Conservation (phyloP, 2,329 filamentous ascomycete genomes). For the Pseudogymnoascus sp. region DNA sequence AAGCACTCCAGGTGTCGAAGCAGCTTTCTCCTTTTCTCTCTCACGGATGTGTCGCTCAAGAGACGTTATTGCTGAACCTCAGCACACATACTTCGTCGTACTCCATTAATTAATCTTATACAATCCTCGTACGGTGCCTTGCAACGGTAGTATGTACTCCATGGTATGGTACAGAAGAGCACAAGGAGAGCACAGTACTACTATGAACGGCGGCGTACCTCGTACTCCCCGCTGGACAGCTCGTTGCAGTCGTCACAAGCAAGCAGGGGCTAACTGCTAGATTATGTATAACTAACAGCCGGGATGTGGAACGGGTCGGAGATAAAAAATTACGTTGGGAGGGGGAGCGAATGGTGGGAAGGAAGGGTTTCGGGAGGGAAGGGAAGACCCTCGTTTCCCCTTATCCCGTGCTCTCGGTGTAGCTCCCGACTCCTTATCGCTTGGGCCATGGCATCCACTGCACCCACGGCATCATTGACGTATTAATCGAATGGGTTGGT, state of each 20-base stretch:
- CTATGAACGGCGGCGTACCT: background rate
- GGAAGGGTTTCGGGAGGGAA: no score
- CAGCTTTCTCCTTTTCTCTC: background rate
- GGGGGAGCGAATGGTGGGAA: no score
- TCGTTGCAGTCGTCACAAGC: background rate
- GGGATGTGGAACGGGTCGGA: background rate
- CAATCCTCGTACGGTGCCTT: background rate
- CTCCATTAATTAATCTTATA: no score
- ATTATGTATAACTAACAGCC: background rate
- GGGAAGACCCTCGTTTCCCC: background rate
- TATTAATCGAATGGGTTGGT: background rate
- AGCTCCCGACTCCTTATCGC: background rate
- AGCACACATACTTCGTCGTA: background rate
- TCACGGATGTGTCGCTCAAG: background rate
- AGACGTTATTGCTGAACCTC: background rate
- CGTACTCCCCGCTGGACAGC: background rate
- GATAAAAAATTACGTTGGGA: background rate
- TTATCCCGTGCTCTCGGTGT: background rate
- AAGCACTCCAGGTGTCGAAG: background rate
- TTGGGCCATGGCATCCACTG: background rate
- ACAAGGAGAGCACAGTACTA: no score
- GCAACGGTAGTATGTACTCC: background rate
- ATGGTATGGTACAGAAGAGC: background rate
- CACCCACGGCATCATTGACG: background rate
- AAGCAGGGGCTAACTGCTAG: background rate